Percentiles rank a stretch among this genome's conserved stretches.
phyloP scores from a whole-genome alignment of 345 rosid species.

The Corchorus olitorius region DNA sequence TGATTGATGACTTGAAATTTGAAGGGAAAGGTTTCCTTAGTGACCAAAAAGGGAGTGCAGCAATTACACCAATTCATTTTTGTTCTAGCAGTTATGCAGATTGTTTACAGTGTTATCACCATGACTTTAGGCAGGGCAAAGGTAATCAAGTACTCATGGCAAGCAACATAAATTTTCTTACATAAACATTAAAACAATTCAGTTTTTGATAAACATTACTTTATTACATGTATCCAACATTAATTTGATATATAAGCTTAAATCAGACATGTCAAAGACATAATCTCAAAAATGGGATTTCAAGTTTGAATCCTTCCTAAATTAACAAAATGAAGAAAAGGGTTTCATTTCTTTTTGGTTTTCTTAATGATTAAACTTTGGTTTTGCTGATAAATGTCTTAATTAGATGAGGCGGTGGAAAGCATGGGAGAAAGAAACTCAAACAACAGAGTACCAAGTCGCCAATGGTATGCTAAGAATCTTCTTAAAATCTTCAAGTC shows the following conservation, averaged over 20 bases:
- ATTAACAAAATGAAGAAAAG: neutral
- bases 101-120: conserved; percentile 46
- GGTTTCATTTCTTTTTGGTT: neutral
- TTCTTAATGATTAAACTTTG: neutral
- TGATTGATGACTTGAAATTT: neutral
- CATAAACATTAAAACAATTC: no score
- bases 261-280: no score
- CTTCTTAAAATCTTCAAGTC: neutral
- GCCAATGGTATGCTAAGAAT: conserved; percentile 24
- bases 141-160: conserved; percentile 33
- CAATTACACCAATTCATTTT: conserved; percentile 25
- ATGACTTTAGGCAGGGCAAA: conserved; percentile 63
- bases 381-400: neutral
- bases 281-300: no score
- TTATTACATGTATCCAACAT: no score
- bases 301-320: neutral
- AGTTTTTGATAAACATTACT: neutral
- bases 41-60: conserved; percentile 19
- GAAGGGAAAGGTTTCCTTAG: conserved; percentile 31
- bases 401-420: conserved; percentile 32
- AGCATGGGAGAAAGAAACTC: conserved; percentile 38
- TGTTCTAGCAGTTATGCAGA: conserved; percentile 26
- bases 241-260: no score
- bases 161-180: neutral
- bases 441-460: conserved; percentile 25